Percentiles rank a stretch among this genome's conserved stretches.
Evolutionary conservation across 495 filamentous ascomycete species (phyloP).

Genomic region (Penicillium diatomitis): DNA sequence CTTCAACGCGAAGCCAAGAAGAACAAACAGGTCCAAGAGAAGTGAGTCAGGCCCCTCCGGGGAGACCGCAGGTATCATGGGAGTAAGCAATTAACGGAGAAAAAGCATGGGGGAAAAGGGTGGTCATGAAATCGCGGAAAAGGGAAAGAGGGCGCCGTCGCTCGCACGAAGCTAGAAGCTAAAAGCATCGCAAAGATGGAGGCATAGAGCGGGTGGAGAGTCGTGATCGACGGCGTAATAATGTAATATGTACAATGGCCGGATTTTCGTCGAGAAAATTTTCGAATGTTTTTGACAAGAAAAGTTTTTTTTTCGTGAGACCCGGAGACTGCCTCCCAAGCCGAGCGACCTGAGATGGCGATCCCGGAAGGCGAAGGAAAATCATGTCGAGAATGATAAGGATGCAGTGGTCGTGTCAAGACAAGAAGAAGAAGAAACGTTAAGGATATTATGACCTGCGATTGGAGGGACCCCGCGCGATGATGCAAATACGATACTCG

Average conservation of each 20-base stretch:
- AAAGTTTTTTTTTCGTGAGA: constrained; percentile 2
- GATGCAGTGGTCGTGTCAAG: constrained; percentile 22
- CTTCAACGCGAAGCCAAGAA: constrained; percentile 19
- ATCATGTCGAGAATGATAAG: not conserved
- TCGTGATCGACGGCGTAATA: constrained; percentile 28
- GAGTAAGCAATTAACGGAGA: not conserved
- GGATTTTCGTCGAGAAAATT: constrained; percentile 18
- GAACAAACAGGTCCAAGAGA: constrained; percentile 14
- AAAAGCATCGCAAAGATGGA: constrained; percentile 35
- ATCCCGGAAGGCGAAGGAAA: too few relatives aligned
- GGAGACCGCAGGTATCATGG: constrained; percentile 37
- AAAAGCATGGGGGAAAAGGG: constrained; percentile 15
- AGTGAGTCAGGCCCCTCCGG: constrained; percentile 28
- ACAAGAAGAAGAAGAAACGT: constrained; percentile 14
- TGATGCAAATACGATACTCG: constrained; percentile 30
- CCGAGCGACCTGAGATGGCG: too few relatives aligned
- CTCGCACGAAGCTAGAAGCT: constrained; percentile 38
- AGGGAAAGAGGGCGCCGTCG: constrained; percentile 27
- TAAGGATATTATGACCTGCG: constrained; percentile 32
- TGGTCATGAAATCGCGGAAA: constrained; percentile 27
- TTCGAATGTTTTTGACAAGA: constrained; percentile 17
- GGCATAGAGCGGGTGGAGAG: constrained; percentile 23
- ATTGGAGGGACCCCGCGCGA: constrained; percentile 27
- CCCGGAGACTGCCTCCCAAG: too few relatives aligned
- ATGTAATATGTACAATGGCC: constrained; percentile 33